A percentile compares a stretch with the other conserved stretches of the same genome.
Conservation (phyloP, 495 filamentous ascomycete species). For the Sporormia fimetaria region DNA sequence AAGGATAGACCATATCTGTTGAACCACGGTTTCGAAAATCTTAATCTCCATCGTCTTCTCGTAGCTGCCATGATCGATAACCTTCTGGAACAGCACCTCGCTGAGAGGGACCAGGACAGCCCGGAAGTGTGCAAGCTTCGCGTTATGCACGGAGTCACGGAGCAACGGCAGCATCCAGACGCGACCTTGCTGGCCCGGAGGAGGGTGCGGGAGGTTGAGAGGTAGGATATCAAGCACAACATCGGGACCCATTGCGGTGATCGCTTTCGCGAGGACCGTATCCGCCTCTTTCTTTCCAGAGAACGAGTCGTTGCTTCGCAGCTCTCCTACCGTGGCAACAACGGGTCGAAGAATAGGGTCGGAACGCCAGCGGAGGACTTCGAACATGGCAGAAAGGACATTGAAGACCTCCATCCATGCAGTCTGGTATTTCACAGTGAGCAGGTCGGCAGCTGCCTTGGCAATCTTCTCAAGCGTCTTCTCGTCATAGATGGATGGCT, state of each 20-base stretch:
- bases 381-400: conserved; percentile 76
- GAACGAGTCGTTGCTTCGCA: conserved; percentile 81
- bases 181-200: conserved; percentile 63
- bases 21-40: conserved; percentile 91
- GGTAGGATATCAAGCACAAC: conserved; percentile 69
- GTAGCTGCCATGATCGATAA: conserved; percentile 62
- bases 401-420: conserved; percentile 96
- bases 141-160: conserved; percentile 73
- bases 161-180: conserved; percentile 92
- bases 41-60: conserved; percentile 91
- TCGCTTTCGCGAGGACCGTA: conserved; percentile 71
- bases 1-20: conserved; percentile 90
- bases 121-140: conserved; percentile 74
- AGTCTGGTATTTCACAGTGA: conserved; percentile 81
- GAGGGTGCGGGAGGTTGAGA: conserved; percentile 68
- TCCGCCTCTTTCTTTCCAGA: conserved; percentile 92
- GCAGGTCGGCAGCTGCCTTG: conserved; percentile 51
- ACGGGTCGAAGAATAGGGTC: conserved; percentile 62
- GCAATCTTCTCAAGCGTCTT: conserved; percentile 68
- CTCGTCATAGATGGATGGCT: conserved; percentile 82
- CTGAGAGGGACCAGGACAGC: conserved; percentile 78
- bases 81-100: conserved; percentile 76
- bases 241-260: conserved; percentile 79
- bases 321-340: conserved; percentile 68
- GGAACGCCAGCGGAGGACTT: conserved; percentile 73